Percentiles rank a stretch among this genome's conserved stretches.
Evolutionary conservation across 2,329 filamentous ascomycete genomes (phyloP).

Genomic region (Verticillium nonalfalfae): DNA sequence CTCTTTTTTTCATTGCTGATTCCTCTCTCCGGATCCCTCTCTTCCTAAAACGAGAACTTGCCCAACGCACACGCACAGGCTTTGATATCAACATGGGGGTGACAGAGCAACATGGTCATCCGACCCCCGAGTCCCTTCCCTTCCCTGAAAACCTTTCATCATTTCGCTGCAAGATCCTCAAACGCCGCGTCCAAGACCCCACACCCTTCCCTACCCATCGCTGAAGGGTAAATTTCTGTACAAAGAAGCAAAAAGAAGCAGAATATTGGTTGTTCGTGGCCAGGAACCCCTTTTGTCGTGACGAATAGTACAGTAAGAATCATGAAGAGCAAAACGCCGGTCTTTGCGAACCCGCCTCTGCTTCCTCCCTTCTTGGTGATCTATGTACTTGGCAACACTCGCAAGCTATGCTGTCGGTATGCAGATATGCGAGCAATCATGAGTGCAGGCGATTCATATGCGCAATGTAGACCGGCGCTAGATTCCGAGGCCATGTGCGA

Average conservation of each 20-base stretch:
- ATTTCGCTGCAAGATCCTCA: neutral
- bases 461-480: neutral
- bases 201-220: neutral
- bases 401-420: neutral
- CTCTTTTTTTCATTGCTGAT: neutral
- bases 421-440: neutral
- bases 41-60: neutral
- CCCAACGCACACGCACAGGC: neutral
- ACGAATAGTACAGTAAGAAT: neutral
- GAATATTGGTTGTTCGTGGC: neutral
- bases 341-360: neutral
- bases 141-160: neutral
- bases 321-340: neutral
- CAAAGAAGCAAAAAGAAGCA: neutral
- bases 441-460: neutral
- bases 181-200: neutral
- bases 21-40: neutral
- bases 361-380: neutral
- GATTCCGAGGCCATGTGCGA: neutral
- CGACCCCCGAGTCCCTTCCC: neutral
- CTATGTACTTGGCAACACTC: neutral
- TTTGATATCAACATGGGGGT: neutral
- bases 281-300: neutral
- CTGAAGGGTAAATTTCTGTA: neutral
- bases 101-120: neutral